Evolutionary conservation across 345 rosid genomes (phyloP).

Genomic region (Aquilaria malaccensis): DNA sequence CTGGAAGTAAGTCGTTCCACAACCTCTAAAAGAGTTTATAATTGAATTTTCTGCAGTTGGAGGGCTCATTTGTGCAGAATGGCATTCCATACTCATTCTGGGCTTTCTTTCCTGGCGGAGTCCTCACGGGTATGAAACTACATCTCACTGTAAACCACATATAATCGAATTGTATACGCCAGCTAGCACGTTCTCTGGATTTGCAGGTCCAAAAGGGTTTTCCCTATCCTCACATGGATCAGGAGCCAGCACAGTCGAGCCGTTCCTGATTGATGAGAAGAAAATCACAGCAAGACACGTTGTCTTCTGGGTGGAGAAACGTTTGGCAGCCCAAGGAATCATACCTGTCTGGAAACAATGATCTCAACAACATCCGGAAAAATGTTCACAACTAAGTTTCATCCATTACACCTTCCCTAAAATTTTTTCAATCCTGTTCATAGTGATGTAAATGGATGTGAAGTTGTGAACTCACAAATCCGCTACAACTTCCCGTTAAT

Average conservation of each 20-base stretch:
- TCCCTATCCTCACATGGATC: slow-evolving; percentile 70
- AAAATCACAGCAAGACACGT: slow-evolving; percentile 66
- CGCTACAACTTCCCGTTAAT: too few species aligned
- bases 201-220: slow-evolving; percentile 77
- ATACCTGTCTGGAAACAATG: slow-evolving; percentile 74
- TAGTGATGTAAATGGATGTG: slow-evolving; percentile 10
- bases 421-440: too few species aligned
- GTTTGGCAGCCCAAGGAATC: slow-evolving; percentile 93
- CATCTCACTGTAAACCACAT: not conserved
- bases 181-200: not conserved
- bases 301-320: slow-evolving; percentile 92
- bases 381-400: not conserved
- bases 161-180: not conserved
- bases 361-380: not conserved
- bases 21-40: too few species aligned
- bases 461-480: not conserved
- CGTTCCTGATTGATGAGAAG: slow-evolving; percentile 90
- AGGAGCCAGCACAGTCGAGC: slow-evolving; percentile 83
- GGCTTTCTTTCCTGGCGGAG: slow-evolving; percentile 88
- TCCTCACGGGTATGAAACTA: slow-evolving; percentile 42
- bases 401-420: not conserved
- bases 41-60: slow-evolving; percentile 36
- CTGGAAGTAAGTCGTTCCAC: too few species aligned
- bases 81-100: slow-evolving; percentile 58
- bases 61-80: slow-evolving; percentile 69